phyloP scores from a whole-genome alignment of 306 rosid genomes.

The Cucurbita argyrosperma region DNA sequence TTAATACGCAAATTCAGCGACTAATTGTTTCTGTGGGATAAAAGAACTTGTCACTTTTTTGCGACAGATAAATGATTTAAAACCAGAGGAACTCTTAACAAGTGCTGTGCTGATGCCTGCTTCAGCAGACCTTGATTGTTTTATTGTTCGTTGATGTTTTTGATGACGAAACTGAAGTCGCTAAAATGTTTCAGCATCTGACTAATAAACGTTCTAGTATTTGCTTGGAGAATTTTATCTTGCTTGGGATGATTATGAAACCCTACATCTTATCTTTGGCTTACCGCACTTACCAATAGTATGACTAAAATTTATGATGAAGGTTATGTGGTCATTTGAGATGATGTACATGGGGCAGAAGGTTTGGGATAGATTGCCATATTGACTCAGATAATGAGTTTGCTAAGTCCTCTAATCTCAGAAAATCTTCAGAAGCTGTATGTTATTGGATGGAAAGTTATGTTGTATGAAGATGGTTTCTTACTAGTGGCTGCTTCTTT shows the following conservation, averaged over 20 bases:
- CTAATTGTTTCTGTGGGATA: neutral
- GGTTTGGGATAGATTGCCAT: neutral
- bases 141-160: neutral
- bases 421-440: neutral
- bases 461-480: neutral
- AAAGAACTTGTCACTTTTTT: neutral
- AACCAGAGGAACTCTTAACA: neutral
- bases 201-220: neutral
- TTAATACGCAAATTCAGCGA: neutral
- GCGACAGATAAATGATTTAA: neutral
- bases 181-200: neutral
- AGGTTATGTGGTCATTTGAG: neutral
- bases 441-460: neutral
- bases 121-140: neutral
- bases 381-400: neutral
- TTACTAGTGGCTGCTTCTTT: neutral
- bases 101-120: neutral
- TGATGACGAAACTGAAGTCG: neutral
- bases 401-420: neutral
- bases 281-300: neutral
- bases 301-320: neutral
- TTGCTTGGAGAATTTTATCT: slow-evolving; percentile 7
- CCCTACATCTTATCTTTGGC: neutral
- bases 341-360: neutral
- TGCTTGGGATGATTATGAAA: neutral